These are phyloP conservation scores for Triticum aestivum DNA, from an alignment of 176 grass and related monocot species.

Conservation along the genomic window DNA sequence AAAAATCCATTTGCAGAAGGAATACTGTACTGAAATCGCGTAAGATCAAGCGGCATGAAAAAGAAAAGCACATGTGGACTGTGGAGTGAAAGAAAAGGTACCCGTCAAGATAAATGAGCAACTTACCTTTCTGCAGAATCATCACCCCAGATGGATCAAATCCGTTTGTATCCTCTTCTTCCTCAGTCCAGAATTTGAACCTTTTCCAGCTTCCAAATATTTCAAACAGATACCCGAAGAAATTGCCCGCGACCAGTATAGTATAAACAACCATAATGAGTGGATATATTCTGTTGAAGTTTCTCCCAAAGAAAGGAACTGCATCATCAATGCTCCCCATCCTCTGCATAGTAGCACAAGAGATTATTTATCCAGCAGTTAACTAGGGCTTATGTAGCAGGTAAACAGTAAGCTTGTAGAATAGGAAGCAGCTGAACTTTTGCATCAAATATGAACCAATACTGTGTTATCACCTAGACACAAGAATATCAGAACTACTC, in stretches of 20 bases:
- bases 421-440: not conserved
- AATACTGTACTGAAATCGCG: not conserved
- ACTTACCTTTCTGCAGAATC: constrained; percentile 83
- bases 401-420: not conserved
- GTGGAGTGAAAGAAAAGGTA: not conserved
- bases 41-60: not conserved
- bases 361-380: constrained; percentile 12
- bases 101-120: not conserved
- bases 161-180: constrained; percentile 67
- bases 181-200: constrained; percentile 77
- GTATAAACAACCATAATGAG: constrained; percentile 99
- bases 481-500: not conserved
- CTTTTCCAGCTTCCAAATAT: constrained; percentile 82
- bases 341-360: constrained; percentile 50
- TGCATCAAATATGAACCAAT: not conserved
- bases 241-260: constrained; percentile 79
- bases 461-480: not conserved
- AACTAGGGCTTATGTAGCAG: not conserved
- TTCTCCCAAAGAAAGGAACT: constrained; percentile 92
- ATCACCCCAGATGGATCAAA: constrained; percentile 78
- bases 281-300: constrained; percentile 95
- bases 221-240: constrained; percentile 68
- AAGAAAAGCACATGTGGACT: not conserved
- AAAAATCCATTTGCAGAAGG: not conserved
- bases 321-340: constrained; percentile 95